phyloP scores from a whole-genome alignment of 441 rosid genomes.

The Manihot esculenta region DNA sequence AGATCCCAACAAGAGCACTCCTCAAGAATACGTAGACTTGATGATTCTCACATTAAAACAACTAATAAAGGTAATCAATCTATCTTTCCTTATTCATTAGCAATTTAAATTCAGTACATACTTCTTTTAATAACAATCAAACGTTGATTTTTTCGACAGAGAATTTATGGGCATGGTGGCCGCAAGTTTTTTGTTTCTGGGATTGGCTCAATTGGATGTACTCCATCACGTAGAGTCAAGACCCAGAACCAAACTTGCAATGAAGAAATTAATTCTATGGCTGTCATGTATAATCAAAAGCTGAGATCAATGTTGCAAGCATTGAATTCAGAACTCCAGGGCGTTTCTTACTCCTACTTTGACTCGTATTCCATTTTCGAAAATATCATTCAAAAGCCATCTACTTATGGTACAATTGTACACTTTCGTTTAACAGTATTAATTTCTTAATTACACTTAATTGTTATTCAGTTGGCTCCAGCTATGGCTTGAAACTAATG shows the following conservation, averaged over 20 bases:
- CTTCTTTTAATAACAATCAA: not conserved
- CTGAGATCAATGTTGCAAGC: slow-evolving; percentile 27
- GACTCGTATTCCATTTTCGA: slow-evolving; percentile 24
- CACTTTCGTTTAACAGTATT: no score
- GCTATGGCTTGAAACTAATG: no score
- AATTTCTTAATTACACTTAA: not conserved
- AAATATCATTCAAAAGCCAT: slow-evolving; percentile 29
- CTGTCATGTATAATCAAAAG: slow-evolving; percentile 23
- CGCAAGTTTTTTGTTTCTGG: slow-evolving; percentile 40
- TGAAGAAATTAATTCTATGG: slow-evolving; percentile 24
- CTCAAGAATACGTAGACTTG: slow-evolving; percentile 31
- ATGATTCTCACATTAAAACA: slow-evolving; percentile 32
- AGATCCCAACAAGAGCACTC: slow-evolving; percentile 21
- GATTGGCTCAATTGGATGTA: slow-evolving; percentile 34
- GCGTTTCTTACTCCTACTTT: slow-evolving; percentile 32
- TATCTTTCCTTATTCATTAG: not conserved
- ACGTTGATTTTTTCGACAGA: slow-evolving; percentile 20
- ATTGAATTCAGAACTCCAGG: slow-evolving; percentile 28
- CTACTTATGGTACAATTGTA: slow-evolving; percentile 25
- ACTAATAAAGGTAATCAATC: slow-evolving; percentile 27
- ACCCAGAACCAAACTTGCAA: slow-evolving; percentile 29
- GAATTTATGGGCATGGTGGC: slow-evolving; percentile 26
- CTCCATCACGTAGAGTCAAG: slow-evolving; percentile 32
- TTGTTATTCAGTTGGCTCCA: no score
- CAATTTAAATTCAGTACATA: not conserved